Evolutionary conservation across 2,329 filamentous ascomycete species (phyloP).

Genomic region (Pyrenochaeta sp.): DNA sequence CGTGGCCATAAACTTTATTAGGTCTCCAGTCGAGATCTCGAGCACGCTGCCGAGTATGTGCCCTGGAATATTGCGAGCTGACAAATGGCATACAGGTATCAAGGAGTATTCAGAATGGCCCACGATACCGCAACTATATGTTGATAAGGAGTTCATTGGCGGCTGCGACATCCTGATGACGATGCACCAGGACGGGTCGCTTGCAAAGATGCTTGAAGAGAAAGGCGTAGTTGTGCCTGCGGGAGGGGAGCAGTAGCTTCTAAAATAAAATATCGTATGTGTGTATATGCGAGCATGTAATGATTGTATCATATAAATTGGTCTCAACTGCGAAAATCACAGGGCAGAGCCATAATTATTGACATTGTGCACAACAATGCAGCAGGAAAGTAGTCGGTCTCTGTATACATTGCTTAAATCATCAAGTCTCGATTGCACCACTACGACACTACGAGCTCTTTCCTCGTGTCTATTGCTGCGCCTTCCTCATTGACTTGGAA

Average conservation of each 20-base stretch:
- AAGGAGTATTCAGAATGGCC: constrained; percentile 99
- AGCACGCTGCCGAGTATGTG: background rate
- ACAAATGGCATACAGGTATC: constrained; percentile 70
- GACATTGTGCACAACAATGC: background rate
- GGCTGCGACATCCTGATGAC: constrained; percentile 97
- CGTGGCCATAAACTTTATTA: background rate
- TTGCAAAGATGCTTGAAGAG: constrained; percentile 90
- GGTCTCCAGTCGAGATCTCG: background rate
- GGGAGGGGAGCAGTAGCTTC: constrained; percentile 35
- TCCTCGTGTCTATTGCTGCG: background rate
- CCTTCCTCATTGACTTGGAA: constrained; percentile 20
- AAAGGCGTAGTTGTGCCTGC: constrained; percentile 81
- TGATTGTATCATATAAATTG: constrained; percentile 6
- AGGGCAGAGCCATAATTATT: background rate
- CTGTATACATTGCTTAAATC: background rate
- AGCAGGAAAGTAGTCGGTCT: background rate
- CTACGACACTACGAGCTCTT: background rate
- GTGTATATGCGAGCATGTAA: background rate
- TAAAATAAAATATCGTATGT: constrained; percentile 16
- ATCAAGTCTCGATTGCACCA: background rate
- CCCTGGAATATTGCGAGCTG: constrained; percentile 6
- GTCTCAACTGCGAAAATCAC: background rate
- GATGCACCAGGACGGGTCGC: constrained; percentile 95
- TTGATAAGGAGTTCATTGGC: constrained; percentile 94
- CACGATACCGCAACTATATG: constrained; percentile 95